Conservation (phyloP, 2,329 filamentous ascomycete species). For the Trichoderma semiorbis region DNA sequence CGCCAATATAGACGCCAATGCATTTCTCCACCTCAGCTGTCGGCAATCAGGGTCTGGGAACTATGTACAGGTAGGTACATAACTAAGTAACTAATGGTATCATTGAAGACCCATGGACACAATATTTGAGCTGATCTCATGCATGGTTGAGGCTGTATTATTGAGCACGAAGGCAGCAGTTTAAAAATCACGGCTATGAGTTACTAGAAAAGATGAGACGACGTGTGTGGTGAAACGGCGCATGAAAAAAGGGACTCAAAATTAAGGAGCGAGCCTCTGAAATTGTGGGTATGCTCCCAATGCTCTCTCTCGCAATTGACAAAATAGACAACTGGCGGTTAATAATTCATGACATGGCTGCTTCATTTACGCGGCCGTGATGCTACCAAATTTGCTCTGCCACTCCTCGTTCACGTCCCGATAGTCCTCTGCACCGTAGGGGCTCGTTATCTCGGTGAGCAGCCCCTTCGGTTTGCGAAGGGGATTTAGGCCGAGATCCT, state of each 20-base stretch:
- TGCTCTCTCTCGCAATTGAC: background rate
- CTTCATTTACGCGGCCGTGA: background rate
- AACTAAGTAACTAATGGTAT: too few relatives aligned
- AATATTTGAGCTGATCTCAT: background rate
- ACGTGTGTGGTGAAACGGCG: background rate
- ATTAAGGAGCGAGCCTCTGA: background rate
- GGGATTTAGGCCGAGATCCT: slow-evolving; percentile 59
- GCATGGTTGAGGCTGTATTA: background rate
- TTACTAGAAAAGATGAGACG: background rate
- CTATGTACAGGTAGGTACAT: background rate
- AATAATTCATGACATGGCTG: background rate
- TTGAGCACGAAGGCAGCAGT: background rate
- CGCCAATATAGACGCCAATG: background rate
- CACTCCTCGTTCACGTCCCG: slow-evolving; percentile 52
- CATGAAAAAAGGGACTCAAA: background rate
- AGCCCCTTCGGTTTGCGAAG: slow-evolving; percentile 52
- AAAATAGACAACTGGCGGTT: background rate
- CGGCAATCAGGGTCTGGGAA: background rate
- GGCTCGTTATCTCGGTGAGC: slow-evolving; percentile 49
- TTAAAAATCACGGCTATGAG: background rate
- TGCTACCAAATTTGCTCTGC: slow-evolving; percentile 25
- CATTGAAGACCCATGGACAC: background rate
- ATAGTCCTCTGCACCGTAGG: slow-evolving; percentile 61
- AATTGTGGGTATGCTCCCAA: background rate
- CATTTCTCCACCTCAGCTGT: background rate